phyloP scores from a whole-genome alignment of 441 rosid species.

The Populus trichocarpa region DNA sequence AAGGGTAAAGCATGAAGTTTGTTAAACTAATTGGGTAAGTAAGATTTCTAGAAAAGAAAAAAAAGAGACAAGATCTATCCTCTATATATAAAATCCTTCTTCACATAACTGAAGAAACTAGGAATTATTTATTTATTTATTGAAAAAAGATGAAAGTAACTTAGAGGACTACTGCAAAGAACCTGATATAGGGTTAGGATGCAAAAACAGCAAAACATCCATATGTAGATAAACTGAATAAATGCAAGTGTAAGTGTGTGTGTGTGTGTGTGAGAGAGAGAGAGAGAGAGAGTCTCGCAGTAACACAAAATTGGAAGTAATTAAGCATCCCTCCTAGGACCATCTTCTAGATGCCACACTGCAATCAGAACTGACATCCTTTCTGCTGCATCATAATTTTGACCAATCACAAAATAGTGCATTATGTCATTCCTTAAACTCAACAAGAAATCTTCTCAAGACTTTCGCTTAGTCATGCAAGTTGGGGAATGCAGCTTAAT shows the following conservation, averaged over 20 bases:
- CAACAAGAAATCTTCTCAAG: not conserved
- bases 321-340: not conserved
- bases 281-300: not conserved
- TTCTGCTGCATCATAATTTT: not conserved
- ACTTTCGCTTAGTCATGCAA: not conserved
- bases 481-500: not conserved
- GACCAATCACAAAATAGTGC: not conserved
- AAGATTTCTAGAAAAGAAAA: not conserved
- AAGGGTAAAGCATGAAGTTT: not conserved
- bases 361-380: not conserved
- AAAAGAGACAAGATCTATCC: not conserved
- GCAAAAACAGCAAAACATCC: not conserved
- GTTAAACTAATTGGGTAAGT: not conserved
- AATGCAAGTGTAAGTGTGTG: not conserved
- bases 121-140: not conserved
- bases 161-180: not conserved
- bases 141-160: not conserved
- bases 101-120: not conserved
- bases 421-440: not conserved
- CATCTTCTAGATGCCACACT: not conserved
- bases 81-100: not conserved
- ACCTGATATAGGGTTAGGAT: not conserved
- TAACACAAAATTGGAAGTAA: not conserved
- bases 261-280: not conserved
- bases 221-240: not conserved